Conservation (phyloP, 345 rosid genomes). For the Populus nigra region DNA sequence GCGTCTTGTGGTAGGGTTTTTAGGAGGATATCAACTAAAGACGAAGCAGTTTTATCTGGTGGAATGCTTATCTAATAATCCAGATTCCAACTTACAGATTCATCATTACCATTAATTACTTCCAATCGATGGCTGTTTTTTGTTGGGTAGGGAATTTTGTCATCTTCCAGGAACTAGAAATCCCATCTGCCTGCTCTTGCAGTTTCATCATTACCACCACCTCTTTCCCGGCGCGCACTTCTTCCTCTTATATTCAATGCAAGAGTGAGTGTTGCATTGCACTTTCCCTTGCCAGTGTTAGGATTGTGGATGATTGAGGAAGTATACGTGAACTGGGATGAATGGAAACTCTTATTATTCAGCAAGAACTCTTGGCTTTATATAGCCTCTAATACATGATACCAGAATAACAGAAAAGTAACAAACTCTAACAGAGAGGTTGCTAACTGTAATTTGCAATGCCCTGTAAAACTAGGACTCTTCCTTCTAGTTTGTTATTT, state of each 20-base stretch:
- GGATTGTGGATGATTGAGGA: too few relatives aligned
- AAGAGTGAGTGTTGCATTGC: neutral
- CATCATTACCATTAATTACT: neutral
- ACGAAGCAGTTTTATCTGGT: slow-evolving; percentile 6
- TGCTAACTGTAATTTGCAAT: too few relatives aligned
- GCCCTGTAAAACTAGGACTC: too few relatives aligned
- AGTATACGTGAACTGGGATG: too few relatives aligned
- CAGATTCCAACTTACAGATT: neutral
- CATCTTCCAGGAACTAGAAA: neutral
- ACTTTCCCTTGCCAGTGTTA: neutral
- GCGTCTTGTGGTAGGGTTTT: neutral
- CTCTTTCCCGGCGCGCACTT: neutral
- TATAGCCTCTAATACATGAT: too few relatives aligned
- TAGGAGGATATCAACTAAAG: neutral
- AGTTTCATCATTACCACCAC: neutral
- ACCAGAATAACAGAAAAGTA: too few relatives aligned
- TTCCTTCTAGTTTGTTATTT: too few relatives aligned
- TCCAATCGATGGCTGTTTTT: too few relatives aligned
- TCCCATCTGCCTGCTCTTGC: neutral
- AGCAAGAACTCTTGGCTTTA: too few relatives aligned
- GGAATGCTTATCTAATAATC: neutral
- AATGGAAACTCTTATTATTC: too few relatives aligned
- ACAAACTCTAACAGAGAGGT: too few relatives aligned
- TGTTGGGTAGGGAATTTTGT: neutral
- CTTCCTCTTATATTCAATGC: neutral